Conservation (phyloP, 2,329 filamentous ascomycete genomes). For the Penicillium occitanis region DNA sequence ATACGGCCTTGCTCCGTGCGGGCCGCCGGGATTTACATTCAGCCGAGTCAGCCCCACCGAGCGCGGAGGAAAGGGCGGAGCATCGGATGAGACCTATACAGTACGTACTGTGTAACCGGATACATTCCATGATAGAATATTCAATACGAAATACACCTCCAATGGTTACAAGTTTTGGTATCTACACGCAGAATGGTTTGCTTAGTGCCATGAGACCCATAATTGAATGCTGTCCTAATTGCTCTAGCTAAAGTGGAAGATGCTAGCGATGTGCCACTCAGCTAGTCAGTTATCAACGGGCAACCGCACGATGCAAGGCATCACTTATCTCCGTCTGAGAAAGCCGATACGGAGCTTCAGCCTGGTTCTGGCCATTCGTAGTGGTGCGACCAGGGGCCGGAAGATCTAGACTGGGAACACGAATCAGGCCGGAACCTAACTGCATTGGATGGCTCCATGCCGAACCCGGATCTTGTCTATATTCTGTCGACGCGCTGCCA, state of each 20-base stretch:
- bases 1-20: background rate
- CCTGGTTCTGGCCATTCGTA: background rate
- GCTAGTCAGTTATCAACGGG: background rate
- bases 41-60: background rate
- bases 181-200: background rate
- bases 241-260: background rate
- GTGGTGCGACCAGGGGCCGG: background rate
- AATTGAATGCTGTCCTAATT: background rate
- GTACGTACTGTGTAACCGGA: too few relatives aligned
- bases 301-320: background rate
- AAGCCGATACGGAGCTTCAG: background rate
- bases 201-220: background rate
- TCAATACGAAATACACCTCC: background rate
- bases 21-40: background rate
- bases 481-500: background rate
- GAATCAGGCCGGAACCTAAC: background rate
- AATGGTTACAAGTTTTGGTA: background rate
- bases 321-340: background rate
- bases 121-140: background rate
- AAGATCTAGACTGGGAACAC: background rate
- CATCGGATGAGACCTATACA: background rate
- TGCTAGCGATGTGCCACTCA: background rate
- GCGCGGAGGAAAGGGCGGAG: conserved; percentile 8
- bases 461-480: background rate
- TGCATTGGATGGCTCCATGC: background rate